These are phyloP conservation scores for Nannizzia gypsea DNA, from an alignment of 2,329 filamentous ascomycete genomes.

Conservation along the genomic window DNA sequence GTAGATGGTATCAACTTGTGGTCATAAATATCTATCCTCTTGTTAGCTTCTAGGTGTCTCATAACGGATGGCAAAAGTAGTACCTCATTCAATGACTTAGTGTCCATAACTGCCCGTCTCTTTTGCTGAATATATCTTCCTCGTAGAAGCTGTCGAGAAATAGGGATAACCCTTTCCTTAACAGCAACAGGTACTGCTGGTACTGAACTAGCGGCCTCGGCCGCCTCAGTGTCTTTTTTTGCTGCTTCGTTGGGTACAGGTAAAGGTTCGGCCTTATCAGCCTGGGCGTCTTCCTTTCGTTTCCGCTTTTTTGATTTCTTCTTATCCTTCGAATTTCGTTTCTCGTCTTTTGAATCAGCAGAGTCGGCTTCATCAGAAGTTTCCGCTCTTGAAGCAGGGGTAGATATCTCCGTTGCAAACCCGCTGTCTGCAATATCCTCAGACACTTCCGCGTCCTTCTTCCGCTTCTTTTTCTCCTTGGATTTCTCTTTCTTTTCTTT, in stretches of 20 bases:
- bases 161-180: conserved; percentile 20
- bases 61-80: neutral
- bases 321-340: conserved; percentile 10
- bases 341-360: conserved; percentile 3
- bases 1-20: conserved; percentile 14
- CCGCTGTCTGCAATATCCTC: conserved; percentile 17
- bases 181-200: neutral
- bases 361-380: conserved; percentile 12
- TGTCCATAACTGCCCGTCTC: conserved; percentile 67
- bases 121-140: conserved; percentile 82
- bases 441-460: conserved; percentile 15
- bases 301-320: conserved; percentile 22
- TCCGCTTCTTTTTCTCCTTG: conserved; percentile 18
- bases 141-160: conserved; percentile 60
- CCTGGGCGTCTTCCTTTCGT: conserved; percentile 14
- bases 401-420: neutral
- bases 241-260: neutral
- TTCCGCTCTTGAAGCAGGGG: conserved; percentile 8
- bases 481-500: conserved; percentile 25
- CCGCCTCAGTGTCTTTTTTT: conserved; percentile 16
- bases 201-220: neutral
- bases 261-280: neutral
- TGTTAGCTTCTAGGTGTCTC: conserved; percentile 4
- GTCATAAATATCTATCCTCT: conserved; percentile 28
- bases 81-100: conserved; percentile 76